Evolutionary conservation across 108 stramenopile genomes (phyloP), one percentile per base, ranked within the genome.

Genomic region (Nitzschia inconspicua): DNA sequence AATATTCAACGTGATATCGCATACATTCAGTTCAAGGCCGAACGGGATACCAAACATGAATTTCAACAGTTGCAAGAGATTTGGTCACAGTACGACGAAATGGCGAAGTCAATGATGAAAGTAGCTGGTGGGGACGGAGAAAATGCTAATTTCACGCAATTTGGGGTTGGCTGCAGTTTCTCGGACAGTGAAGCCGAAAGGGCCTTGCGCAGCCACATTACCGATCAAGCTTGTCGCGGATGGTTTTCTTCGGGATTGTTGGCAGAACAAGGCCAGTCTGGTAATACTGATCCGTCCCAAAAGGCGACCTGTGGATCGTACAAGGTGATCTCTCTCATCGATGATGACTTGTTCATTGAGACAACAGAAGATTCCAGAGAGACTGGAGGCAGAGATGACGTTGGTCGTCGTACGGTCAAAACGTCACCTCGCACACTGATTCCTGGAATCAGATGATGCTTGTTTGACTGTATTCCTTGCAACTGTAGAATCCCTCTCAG

Each of bases 91-190:
- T 89, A 88, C 36, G 78, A 86, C 50, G 61, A 57, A 39, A 26
- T 80, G 27, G 70, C 65, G 13, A 73, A 65, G 58, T 19, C 47
- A 0, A 52, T 70, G 66, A 49, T 56, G 57, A 60, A 44, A 20
- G 28, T 41, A 18, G 23, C 16, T 46, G 31, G 16, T 9, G 35
- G 46, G 14, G 53, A 53, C 16, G 60, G 66, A 23, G 76, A 46
- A 6, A 63, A 65, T 2, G 60, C 70, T 23, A 79, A 81, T 41
- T 93, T 93, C 59, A 93, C 84, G 16, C 44, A 85, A 61, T 93
- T 93, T 62, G 91, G 88, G 3, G 91, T 93, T 16, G 91, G 91
- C 23, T 93, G 91, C 36, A 86, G 84, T 8, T 93, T 93, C 70
- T 49, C 82, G 4, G 91, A 93, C 46, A 83, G 32, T 51, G 78